These are phyloP conservation scores for Suillus bovinus DNA, from an alignment of 768 basidiomycete genomes.

Conservation along the genomic window DNA sequence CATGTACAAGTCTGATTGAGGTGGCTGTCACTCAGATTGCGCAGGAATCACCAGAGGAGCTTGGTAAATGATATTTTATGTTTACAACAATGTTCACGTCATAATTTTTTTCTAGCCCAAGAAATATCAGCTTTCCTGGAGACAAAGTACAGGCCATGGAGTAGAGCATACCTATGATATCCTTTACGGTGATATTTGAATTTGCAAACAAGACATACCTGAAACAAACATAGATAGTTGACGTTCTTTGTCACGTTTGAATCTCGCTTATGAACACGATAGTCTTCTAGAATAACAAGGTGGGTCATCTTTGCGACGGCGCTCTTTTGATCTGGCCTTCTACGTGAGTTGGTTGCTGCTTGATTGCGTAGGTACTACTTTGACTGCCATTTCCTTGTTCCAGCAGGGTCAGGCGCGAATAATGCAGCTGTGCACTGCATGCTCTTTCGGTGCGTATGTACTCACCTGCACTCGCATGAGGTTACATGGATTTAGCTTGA, in stretches of 20 bases:
- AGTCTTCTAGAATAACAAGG: neutral
- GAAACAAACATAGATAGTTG: neutral
- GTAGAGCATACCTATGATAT: constrained; percentile 2
- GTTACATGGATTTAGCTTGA: neutral
- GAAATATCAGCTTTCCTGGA: constrained; percentile 1
- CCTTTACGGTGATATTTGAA: neutral
- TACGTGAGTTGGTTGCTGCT: neutral
- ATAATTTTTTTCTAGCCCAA: neutral
- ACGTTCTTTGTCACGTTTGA: neutral
- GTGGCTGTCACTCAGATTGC: constrained; percentile 19
- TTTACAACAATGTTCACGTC: neutral
- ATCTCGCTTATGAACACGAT: neutral
- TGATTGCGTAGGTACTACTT: neutral
- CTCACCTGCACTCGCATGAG: neutral
- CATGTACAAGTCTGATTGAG: neutral
- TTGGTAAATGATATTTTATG: constrained; percentile 23
- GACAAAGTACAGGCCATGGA: neutral
- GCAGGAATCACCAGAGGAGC: constrained; percentile 30
- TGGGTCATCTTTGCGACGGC: neutral
- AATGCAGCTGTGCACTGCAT: neutral
- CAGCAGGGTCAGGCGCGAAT: neutral
- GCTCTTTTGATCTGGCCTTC: neutral
- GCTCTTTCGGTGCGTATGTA: neutral
- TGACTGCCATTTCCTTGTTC: neutral
- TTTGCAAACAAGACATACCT: neutral